These are phyloP conservation scores for Perilla frutescens DNA, from an alignment of 257 asterid species.

Conservation along the genomic window DNA sequence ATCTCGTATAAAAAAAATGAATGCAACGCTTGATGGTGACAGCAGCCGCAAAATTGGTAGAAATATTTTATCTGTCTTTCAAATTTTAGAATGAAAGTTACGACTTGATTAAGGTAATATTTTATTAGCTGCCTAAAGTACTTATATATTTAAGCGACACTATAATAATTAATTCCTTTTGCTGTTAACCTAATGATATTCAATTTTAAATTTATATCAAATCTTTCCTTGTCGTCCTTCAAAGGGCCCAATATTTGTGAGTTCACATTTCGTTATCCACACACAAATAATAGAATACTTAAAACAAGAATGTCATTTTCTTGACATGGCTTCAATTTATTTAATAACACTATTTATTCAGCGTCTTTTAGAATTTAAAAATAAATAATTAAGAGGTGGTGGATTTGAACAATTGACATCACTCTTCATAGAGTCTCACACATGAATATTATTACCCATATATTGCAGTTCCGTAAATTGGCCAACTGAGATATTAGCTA, in stretches of 20 bases:
- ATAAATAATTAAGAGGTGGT: too few species aligned
- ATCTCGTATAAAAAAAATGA: too few species aligned
- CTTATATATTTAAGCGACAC: slow-evolving; percentile 6
- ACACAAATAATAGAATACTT: neutral
- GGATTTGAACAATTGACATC: neutral
- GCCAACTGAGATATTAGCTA: too few species aligned
- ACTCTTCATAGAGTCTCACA: neutral
- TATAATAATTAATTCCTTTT: slow-evolving; percentile 10
- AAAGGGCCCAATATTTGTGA: slow-evolving; percentile 10
- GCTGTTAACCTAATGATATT: slow-evolving; percentile 22
- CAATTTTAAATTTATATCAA: slow-evolving; percentile 27
- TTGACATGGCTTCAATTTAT: neutral
- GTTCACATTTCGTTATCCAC: slow-evolving; percentile 31
- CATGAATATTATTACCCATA: too few species aligned
- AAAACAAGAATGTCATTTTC: slow-evolving; percentile 32
- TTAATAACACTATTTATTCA: neutral
- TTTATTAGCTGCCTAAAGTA: slow-evolving; percentile 13
- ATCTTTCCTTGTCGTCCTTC: slow-evolving; percentile 21
- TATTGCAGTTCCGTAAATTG: too few species aligned
- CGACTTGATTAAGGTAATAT: slow-evolving; percentile 1
- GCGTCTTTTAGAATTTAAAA: too few species aligned
- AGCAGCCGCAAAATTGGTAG: slow-evolving; percentile 18
- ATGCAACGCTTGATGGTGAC: neutral
- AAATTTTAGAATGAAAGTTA: neutral
- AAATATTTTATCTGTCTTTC: neutral